A percentile compares a stretch with the other conserved stretches of the same genome.
phyloP scores from a whole-genome alignment of 1,139 yeast species.

The Pichia sp. region DNA sequence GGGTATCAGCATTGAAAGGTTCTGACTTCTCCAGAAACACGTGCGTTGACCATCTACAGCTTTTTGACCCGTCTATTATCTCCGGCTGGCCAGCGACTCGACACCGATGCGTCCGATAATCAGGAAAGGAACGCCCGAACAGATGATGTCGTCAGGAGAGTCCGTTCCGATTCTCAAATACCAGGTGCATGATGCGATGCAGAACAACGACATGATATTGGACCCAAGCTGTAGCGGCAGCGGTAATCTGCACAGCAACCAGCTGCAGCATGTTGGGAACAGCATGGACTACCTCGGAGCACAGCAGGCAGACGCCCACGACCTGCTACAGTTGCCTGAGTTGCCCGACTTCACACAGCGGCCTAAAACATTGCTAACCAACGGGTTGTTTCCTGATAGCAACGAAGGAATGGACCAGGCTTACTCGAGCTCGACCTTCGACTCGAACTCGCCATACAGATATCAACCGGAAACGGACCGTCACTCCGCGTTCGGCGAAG shows the following conservation, averaged over 20 bases:
- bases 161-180: background rate
- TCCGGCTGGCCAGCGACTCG: background rate
- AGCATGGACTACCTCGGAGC: background rate
- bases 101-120: background rate
- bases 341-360: constrained; percentile 16
- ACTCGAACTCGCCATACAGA: background rate
- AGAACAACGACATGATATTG: background rate
- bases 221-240: background rate
- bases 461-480: background rate
- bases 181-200: constrained; percentile 3
- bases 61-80: too few species aligned
- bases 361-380: constrained; percentile 8
- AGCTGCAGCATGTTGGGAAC: background rate
- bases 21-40: too few species aligned
- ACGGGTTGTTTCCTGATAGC: background rate
- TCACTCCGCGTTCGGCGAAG: background rate
- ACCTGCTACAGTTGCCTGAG: constrained; percentile 5
- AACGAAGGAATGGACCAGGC: background rate
- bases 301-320: background rate
- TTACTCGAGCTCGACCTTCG: background rate
- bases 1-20: too few species aligned
- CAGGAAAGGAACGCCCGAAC: background rate
- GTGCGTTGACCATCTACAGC: too few species aligned
- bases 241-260: background rate
- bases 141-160: background rate